Percentiles rank a stretch among this genome's conserved stretches.
These are phyloP conservation scores for Cucurbita moschata DNA, from an alignment of 306 rosid genomes.

Conservation along the genomic window DNA sequence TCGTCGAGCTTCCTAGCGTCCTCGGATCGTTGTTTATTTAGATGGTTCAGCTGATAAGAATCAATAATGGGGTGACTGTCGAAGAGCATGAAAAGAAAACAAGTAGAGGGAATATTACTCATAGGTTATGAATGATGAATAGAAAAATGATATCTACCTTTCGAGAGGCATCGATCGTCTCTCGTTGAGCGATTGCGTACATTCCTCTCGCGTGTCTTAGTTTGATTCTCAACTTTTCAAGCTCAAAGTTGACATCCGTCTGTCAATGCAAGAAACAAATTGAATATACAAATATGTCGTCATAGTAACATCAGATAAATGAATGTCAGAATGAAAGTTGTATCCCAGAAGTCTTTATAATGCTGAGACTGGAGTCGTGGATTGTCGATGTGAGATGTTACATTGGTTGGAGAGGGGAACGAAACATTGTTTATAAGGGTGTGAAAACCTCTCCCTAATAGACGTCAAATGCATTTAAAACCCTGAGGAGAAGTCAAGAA, in stretches of 20 bases:
- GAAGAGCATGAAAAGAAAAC: neutral
- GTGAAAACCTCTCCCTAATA: no score
- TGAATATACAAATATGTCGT: neutral
- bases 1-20: slow-evolving; percentile 53
- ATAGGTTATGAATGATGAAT: neutral
- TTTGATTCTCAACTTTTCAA: slow-evolving; percentile 77
- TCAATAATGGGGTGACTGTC: slow-evolving; percentile 3
- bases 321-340: neutral
- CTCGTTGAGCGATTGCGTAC: slow-evolving; percentile 68
- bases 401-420: no score
- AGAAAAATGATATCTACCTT: slow-evolving; percentile 33
- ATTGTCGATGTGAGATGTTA: no score
- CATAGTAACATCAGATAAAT: neutral
- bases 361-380: neutral
- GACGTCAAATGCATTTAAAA: no score
- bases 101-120: slow-evolving; percentile 3
- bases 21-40: slow-evolving; percentile 32
- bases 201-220: slow-evolving; percentile 81
- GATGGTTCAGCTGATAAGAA: slow-evolving; percentile 43
- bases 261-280: slow-evolving; percentile 23
- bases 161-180: slow-evolving; percentile 54
- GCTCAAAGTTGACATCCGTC: slow-evolving; percentile 54
- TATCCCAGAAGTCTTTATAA: neutral
- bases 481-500: no score
- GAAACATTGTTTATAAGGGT: no score